Evolutionary conservation across 2,329 filamentous ascomycete species (phyloP).

Genomic region (Alternaria infectoria): DNA sequence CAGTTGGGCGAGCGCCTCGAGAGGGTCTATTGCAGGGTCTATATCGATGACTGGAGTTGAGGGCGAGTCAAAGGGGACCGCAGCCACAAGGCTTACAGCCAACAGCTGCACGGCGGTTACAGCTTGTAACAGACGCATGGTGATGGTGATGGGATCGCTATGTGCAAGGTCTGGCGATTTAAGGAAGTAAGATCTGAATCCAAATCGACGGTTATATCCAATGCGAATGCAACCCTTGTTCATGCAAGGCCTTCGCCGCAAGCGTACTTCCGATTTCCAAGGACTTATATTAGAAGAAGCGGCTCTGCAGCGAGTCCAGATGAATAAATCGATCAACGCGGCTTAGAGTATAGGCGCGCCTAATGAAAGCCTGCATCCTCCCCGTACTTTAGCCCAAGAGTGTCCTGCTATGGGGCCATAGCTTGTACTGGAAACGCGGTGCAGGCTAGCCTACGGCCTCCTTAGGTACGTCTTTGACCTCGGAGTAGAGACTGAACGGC

Average conservation of each 20-base stretch:
- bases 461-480: background rate
- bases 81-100: background rate
- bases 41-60: background rate
- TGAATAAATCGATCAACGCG: background rate
- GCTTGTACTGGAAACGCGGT: background rate
- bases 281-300: background rate
- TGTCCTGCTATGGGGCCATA: background rate
- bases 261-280: background rate
- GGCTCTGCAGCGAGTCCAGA: background rate
- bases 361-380: background rate
- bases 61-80: background rate
- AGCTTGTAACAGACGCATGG: background rate
- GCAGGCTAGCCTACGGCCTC: background rate
- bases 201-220: background rate
- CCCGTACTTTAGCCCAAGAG: background rate
- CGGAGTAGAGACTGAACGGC: background rate
- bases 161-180: background rate
- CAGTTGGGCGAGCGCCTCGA: conserved; percentile 4
- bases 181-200: background rate
- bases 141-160: background rate
- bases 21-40: background rate
- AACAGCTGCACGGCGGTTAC: background rate
- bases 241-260: background rate
- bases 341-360: background rate
- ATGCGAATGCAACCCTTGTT: background rate